Percentiles rank a stretch among this genome's conserved stretches.
phyloP scores from a whole-genome alignment of 2,329 filamentous ascomycete species.

The Dothideomycetidae sp. region DNA sequence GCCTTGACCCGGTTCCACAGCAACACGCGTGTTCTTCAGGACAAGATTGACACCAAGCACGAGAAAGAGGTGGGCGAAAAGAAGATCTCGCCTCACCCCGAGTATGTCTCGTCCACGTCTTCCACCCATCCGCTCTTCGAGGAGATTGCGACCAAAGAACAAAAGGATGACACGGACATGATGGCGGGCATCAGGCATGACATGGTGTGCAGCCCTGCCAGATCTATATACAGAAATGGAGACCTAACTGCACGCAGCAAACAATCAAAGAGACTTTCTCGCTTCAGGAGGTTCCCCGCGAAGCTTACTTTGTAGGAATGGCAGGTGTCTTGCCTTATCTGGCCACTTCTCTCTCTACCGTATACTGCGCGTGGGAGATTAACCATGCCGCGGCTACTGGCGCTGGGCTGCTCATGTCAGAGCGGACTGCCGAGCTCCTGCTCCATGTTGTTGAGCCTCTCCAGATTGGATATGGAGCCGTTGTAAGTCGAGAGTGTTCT shows the following conservation, averaged over 20 bases:
- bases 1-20: constrained; percentile 13
- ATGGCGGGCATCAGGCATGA: constrained; percentile 30
- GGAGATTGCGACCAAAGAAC: constrained; percentile 23
- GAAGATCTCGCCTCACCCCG: constrained; percentile 46
- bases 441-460: constrained; percentile 69
- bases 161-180: constrained; percentile 29
- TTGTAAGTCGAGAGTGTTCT: constrained; percentile 38
- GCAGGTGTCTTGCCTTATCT: constrained; percentile 51
- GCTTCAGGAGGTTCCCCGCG: constrained; percentile 30
- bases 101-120: constrained; percentile 46
- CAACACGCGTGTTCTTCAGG: constrained; percentile 19
- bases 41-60: constrained; percentile 40
- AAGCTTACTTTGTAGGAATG: constrained; percentile 36
- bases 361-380: constrained; percentile 71
- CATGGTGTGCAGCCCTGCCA: constrained; percentile 17
- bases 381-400: constrained; percentile 52
- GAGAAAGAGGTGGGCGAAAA: constrained; percentile 42
- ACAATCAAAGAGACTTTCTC: constrained; percentile 37
- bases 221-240: background rate
- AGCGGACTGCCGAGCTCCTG: constrained; percentile 56
- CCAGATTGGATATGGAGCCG: constrained; percentile 80
- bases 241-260: constrained; percentile 20
- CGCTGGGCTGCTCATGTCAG: constrained; percentile 48
- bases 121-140: constrained; percentile 27
- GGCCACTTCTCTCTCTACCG: constrained; percentile 66